Evolutionary conservation across 2,329 filamentous ascomycete species (phyloP).

Genomic region (Paecilomyces formosus): DNA sequence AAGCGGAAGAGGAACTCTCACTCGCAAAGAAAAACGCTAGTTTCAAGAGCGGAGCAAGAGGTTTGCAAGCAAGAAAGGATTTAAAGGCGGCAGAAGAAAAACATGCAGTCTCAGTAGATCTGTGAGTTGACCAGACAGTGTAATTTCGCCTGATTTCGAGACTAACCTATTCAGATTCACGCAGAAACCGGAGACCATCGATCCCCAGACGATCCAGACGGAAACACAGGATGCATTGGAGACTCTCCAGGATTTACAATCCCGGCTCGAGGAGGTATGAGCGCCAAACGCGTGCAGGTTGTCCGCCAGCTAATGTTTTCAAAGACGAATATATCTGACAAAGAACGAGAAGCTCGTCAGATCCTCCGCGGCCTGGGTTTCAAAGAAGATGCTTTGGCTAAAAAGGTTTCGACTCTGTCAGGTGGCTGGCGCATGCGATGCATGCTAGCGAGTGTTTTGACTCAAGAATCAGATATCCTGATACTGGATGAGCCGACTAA

Average conservation of each 20-base stretch:
- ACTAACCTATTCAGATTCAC: conserved; percentile 26
- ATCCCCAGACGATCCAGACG: conserved; percentile 48
- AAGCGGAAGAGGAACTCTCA: conserved; percentile 57
- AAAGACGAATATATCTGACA: too few relatives aligned
- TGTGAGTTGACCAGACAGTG: conserved; percentile 34
- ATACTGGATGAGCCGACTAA: conserved; percentile 85
- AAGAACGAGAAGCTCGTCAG: conserved; percentile 56
- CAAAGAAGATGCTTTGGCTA: conserved; percentile 52
- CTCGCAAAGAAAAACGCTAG: conserved; percentile 66
- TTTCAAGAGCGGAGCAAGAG: conserved; percentile 66
- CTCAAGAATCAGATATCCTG: conserved; percentile 68
- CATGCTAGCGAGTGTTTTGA: conserved; percentile 56
- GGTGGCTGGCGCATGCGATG: conserved; percentile 72
- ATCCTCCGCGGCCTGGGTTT: conserved; percentile 68
- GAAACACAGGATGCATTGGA: conserved; percentile 66
- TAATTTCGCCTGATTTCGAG: neutral
- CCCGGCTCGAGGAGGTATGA: conserved; percentile 55
- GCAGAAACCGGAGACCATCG: conserved; percentile 51
- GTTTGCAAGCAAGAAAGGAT: conserved; percentile 68
- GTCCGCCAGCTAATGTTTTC: too few relatives aligned
- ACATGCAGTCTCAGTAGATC: conserved; percentile 48
- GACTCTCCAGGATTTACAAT: conserved; percentile 61
- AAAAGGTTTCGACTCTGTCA: conserved; percentile 58
- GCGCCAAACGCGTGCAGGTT: conserved; percentile 43
- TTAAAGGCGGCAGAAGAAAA: conserved; percentile 62